Base-by-base conservation (phyloP, 1,284 basidiomycete species). In the Cutaneotrichosporon dermatis region DNA sequence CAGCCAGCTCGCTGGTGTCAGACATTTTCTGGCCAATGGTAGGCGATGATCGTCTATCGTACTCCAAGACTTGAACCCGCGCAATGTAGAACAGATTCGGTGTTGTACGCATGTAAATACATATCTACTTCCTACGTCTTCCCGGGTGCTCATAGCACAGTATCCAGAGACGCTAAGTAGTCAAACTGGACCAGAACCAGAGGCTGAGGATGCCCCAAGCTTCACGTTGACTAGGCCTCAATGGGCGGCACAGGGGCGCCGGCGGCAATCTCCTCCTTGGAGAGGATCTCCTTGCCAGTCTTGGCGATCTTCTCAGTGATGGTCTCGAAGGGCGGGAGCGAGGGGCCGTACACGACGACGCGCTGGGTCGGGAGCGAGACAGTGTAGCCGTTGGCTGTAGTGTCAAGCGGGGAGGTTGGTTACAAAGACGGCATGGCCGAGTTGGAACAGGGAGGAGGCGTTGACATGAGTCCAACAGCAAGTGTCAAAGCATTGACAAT, bases 221-320 rank as follows among this genome's bases (percentile, higher is more conserved):
- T 25, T 25, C 25, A 25, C 25, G 25, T 25, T 25, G 25, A 25
- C 25, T 25, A 25, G 25, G 25, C 25, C 25, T 25, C 25, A 25
- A 62, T 41, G 10, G 58, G 36, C 5, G 63, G 63, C 4, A 61
- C 58, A 5, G 53, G 44, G 13, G 34, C 57, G 33, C 63, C 63
- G 4, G 60, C 36, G 6, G 54, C 33, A 37, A 65, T 62, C 61
- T 65, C 58, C 56, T 69, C 66, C 60, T 72, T 66, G 16, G 45
- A 33, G 13, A 66, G 57, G 36, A 76, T 73, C 67, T 70, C 64
- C 64, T 79, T 79, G 41, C 77, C 77, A 2, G 77, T 79, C 72
- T 79, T 79, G 15, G 67, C 67, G 58, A 78, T 77, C 68, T 76
- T 76, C 41, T 70, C 72, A 10, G 72, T 74, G 13, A 78, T 61